phyloP scores from a whole-genome alignment of 73 alveolate genomes.

The Breviolum minutum region DNA sequence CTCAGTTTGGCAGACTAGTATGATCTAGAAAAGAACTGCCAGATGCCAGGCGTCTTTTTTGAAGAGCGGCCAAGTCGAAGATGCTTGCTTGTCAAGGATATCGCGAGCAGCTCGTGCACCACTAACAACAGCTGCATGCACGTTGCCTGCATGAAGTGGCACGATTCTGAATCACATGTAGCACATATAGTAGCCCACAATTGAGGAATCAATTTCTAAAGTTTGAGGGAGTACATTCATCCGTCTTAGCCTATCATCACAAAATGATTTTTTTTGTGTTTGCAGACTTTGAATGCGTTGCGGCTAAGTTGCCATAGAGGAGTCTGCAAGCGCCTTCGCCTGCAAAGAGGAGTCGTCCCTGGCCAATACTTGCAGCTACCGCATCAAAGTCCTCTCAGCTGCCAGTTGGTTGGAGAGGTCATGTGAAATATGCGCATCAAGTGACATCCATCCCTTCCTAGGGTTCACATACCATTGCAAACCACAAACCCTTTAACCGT shows the following conservation, averaged over 20 bases:
- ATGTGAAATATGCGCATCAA: too few species aligned
- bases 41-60: background rate
- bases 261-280: too few species aligned
- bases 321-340: constrained; percentile 82
- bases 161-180: too few species aligned
- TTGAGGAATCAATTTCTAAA: too few species aligned
- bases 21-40: background rate
- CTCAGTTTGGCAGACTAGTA: too few species aligned
- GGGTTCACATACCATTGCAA: too few species aligned
- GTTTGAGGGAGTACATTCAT: too few species aligned
- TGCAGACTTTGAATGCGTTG: background rate
- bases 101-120: constrained; percentile 89
- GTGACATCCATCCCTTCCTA: too few species aligned
- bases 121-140: constrained; percentile 74
- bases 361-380: constrained; percentile 24
- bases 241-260: too few species aligned
- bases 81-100: background rate
- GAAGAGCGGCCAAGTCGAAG: constrained; percentile 57
- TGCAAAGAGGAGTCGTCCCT: constrained; percentile 52
- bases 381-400: constrained; percentile 56
- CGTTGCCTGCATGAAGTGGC: constrained; percentile 28
- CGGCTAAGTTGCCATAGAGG: constrained; percentile 34
- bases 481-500: too few species aligned
- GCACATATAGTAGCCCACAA: too few species aligned
- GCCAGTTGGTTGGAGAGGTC: background rate